These are phyloP conservation scores for Aspergillus fischeri DNA, from an alignment of 2,329 filamentous ascomycete species.

Conservation along the genomic window DNA sequence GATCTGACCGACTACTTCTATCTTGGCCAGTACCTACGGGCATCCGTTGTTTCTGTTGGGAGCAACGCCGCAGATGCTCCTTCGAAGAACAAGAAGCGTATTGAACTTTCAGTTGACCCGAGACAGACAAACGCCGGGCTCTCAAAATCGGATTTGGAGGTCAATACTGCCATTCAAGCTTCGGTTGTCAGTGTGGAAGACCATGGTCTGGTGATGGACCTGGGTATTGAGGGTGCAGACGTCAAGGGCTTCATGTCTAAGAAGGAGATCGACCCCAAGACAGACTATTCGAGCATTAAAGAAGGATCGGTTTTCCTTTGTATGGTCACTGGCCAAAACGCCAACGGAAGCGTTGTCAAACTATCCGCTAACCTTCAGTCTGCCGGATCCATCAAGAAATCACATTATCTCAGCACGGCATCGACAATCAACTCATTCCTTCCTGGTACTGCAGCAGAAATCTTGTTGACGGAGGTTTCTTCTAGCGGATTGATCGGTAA, in stretches of 20 bases:
- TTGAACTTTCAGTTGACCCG: constrained; percentile 83
- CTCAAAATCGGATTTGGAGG: constrained; percentile 65
- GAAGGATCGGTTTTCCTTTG: constrained; percentile 83
- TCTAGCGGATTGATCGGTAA: constrained; percentile 78
- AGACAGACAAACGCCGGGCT: constrained; percentile 73
- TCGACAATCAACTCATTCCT: constrained; percentile 87
- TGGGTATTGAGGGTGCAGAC: constrained; percentile 66
- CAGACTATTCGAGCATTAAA: constrained; percentile 65
- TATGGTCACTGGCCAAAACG: constrained; percentile 68
- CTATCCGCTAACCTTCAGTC: constrained; percentile 71
- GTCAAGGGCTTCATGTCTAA: constrained; percentile 80
- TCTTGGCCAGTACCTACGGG: constrained; percentile 82
- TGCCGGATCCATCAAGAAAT: constrained; percentile 62
- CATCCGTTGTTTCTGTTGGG: constrained; percentile 73
- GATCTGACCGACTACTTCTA: constrained; percentile 72
- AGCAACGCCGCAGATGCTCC: constrained; percentile 49
- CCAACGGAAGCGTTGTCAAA: constrained; percentile 80
- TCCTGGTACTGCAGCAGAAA: constrained; percentile 83
- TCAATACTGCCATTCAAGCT: constrained; percentile 77
- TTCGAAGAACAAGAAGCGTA: constrained; percentile 69
- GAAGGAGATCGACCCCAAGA: constrained; percentile 68
- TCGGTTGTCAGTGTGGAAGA: constrained; percentile 91
- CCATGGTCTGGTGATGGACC: constrained; percentile 88
- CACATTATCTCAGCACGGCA: constrained; percentile 66
- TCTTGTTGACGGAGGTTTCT: constrained; percentile 73